A percentile compares a stretch with the other conserved stretches of the same genome.
phyloP scores from a whole-genome alignment of 129 eudicot species.

The Tagetes patula region DNA sequence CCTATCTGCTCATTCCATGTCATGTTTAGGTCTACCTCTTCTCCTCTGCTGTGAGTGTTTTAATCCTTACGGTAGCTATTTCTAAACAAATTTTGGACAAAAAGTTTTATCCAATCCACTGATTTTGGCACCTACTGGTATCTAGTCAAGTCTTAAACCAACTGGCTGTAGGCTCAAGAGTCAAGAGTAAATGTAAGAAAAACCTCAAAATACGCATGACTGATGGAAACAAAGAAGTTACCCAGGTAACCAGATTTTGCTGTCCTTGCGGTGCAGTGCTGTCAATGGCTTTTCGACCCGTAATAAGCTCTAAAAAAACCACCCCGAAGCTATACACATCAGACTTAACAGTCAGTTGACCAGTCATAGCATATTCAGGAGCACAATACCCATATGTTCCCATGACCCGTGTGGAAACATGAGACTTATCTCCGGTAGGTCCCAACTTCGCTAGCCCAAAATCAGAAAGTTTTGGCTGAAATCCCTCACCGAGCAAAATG shows the following conservation, averaged over 20 bases:
- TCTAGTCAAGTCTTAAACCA: not conserved
- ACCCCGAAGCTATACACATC: constrained; percentile 97
- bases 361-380: constrained; percentile 99
- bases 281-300: constrained; percentile 95
- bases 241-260: constrained; percentile 96
- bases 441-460: constrained; percentile 97
- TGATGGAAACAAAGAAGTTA: constrained; percentile 27
- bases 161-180: not conserved
- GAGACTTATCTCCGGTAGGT: constrained; percentile 97
- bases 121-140: no score
- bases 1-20: no score
- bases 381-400: constrained; percentile 99
- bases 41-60: no score
- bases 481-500: constrained; percentile 80
- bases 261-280: constrained; percentile 81
- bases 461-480: constrained; percentile 83
- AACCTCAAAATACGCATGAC: not conserved
- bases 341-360: constrained; percentile 90
- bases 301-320: constrained; percentile 88
- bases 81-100: not conserved
- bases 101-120: not conserved
- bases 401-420: constrained; percentile 96
- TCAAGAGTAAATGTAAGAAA: not conserved
- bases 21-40: no score
- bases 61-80: no score